Base-by-base conservation (phyloP, 2,329 filamentous ascomycete genomes). In the Stemphylium lycopersici region DNA sequence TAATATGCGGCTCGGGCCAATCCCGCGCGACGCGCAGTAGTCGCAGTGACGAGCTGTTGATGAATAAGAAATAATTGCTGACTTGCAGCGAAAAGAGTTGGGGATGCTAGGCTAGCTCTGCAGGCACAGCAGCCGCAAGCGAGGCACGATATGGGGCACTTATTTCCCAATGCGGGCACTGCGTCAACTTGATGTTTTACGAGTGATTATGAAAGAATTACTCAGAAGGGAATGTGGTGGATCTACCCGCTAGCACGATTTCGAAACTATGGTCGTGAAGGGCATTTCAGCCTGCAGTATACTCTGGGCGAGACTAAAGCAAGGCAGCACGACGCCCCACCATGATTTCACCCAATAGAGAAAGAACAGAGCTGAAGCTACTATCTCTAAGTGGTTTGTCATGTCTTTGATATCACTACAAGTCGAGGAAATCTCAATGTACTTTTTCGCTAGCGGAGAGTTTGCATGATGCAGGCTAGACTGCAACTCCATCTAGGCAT, bases 131-230 rank as follows among this genome's bases (percentile, higher is more conserved):
- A 59, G 52, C 39, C 29, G 43, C 37, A 59, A 60, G 58, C 61
- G 63, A 63, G 44, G 29, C 47, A 29, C 29, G 40, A 56, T 45
- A 34, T 56, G 42, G 48, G 26, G 6, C 16, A 6, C 12, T 38
- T 36, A 31, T 42, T 26, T 41, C 20, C 34, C 36, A 13, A 26
- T 4, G 7, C n/a, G 24, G 11, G 44, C 41, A 55, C 16, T 16
- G 36, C 39, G 26, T 15, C 15, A 3, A 31, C 29, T 13, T n/a
- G 37, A 42, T 32, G 32, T 46, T 18, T n/a, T 48, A 33, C 29
- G 24, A 45, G 24, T 40, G 31, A 43, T 68, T 70, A 70, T 60
- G 58, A 71, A 61, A 55, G 41, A 52, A 62, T 56, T 32, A 22
- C 46, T 68, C 61, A 43, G 58, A 40, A 33, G 3, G 22, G 43